A percentile compares a stretch with the other conserved stretches of the same genome.
Evolutionary conservation across 2,329 filamentous ascomycete genomes (phyloP).

Genomic region (Saccharata proteae): DNA sequence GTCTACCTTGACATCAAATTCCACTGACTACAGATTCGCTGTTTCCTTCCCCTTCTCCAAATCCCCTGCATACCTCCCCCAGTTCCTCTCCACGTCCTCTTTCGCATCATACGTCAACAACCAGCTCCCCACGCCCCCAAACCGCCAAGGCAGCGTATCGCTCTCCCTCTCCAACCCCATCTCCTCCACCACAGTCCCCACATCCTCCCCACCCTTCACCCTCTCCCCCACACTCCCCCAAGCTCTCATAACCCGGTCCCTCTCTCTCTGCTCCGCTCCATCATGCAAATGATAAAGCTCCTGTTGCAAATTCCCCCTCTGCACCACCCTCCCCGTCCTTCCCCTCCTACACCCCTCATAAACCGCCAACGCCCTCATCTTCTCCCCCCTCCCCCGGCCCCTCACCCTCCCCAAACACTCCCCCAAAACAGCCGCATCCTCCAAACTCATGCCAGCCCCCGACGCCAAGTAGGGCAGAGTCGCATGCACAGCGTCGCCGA

Average conservation of each 20-base stretch:
- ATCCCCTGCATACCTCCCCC: constrained; percentile 12
- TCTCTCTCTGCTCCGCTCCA: constrained; percentile 42
- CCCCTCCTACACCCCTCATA: constrained; percentile 48
- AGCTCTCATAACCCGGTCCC: constrained; percentile 29
- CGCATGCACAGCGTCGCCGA: constrained; percentile 54
- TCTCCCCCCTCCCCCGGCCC: constrained; percentile 19
- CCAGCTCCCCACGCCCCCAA: constrained; percentile 23
- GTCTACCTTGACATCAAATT: too few relatives aligned
- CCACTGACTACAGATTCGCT: too few relatives aligned
- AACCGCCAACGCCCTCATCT: constrained; percentile 27
- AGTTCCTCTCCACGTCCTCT: constrained; percentile 19
- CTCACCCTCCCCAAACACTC: constrained; percentile 38
- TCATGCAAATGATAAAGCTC: constrained; percentile 50
- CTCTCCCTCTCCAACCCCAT: constrained; percentile 15
- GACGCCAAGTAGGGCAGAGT: constrained; percentile 51
- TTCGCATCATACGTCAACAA: constrained; percentile 23
- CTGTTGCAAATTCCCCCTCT: constrained; percentile 49
- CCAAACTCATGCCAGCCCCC: constrained; percentile 48
- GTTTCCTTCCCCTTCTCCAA: not conserved
- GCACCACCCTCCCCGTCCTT: constrained; percentile 48
- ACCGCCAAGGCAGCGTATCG: constrained; percentile 26
- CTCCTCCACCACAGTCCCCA: constrained; percentile 12
- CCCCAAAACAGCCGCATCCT: constrained; percentile 47
- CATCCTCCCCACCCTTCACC: constrained; percentile 12
- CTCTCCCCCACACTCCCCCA: constrained; percentile 20